Conservation (phyloP, 345 rosid genomes). For the Mangifera indica region DNA sequence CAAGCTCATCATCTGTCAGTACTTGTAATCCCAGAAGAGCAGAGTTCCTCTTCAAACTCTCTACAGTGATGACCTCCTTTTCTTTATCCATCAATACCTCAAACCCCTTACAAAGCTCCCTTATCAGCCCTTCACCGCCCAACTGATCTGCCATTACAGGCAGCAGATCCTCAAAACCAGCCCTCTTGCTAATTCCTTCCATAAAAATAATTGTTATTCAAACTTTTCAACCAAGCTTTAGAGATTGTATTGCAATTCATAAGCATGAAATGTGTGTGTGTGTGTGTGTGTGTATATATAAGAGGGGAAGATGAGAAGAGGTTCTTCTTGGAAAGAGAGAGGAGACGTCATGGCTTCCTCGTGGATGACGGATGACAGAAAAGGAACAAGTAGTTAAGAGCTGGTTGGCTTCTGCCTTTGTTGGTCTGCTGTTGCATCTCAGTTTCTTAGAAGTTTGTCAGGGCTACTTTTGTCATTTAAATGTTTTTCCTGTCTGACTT, state of each 20-base stretch:
- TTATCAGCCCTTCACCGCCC: slow-evolving; percentile 52
- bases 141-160: slow-evolving; percentile 57
- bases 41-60: slow-evolving; percentile 51
- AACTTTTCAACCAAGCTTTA: not conserved
- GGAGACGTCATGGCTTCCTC: slow-evolving; percentile 7
- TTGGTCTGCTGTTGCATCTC: slow-evolving; percentile 10
- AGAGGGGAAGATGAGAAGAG: slow-evolving; percentile 1
- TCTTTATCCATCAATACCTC: slow-evolving; percentile 50
- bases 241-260: not conserved
- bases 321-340: slow-evolving; percentile 34
- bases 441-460: slow-evolving; percentile 22
- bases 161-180: slow-evolving; percentile 48
- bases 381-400: slow-evolving; percentile 27
- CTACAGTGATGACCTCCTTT: slow-evolving; percentile 43
- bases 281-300: not conserved
- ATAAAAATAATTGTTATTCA: not conserved
- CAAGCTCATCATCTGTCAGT: slow-evolving; percentile 40
- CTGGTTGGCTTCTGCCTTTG: slow-evolving; percentile 26
- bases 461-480: slow-evolving; percentile 22
- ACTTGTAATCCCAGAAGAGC: slow-evolving; percentile 40
- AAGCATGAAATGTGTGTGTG: not conserved
- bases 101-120: slow-evolving; percentile 55
- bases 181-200: slow-evolving; percentile 25
- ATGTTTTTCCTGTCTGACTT: slow-evolving; percentile 6
- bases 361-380: slow-evolving; percentile 34